Percentiles rank a stretch among this genome's conserved stretches.
These are phyloP conservation scores for Hypomontagnella monticulosa DNA, from an alignment of 495 filamentous ascomycete species.

Conservation along the genomic window DNA sequence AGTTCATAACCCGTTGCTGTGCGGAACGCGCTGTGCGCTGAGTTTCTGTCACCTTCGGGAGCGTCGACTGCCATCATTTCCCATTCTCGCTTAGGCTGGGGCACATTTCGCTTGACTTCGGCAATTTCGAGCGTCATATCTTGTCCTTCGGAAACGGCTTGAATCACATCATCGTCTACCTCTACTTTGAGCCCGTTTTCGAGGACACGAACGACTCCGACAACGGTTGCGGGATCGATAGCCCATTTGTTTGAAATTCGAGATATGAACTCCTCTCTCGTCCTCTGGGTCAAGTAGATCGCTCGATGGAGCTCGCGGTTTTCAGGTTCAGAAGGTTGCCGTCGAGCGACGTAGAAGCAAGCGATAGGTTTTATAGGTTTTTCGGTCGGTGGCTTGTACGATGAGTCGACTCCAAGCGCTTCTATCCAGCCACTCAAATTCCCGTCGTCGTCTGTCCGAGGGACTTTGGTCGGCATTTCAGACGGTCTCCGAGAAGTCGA, in stretches of 20 bases:
- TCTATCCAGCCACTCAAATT: conserved; percentile 85
- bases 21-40: conserved; percentile 48
- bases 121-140: conserved; percentile 74
- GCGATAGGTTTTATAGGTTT: conserved; percentile 76
- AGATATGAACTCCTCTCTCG: conserved; percentile 72
- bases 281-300: conserved; percentile 83
- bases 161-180: conserved; percentile 89
- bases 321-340: conserved; percentile 60
- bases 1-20: conserved; percentile 56
- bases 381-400: conserved; percentile 83
- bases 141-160: conserved; percentile 87
- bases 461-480: conserved; percentile 61
- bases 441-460: conserved; percentile 60
- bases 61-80: conserved; percentile 60
- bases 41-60: conserved; percentile 51
- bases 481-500: conserved; percentile 54
- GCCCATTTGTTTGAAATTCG: conserved; percentile 80
- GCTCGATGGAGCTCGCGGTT: conserved; percentile 79
- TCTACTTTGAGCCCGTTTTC: conserved; percentile 79
- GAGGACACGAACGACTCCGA: conserved; percentile 75
- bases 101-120: conserved; percentile 48
- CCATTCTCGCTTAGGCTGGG: conserved; percentile 60
- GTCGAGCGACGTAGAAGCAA: conserved; percentile 84
- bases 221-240: conserved; percentile 74
- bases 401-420: conserved; percentile 84